A percentile compares a stretch with the other conserved stretches of the same genome.
Evolutionary conservation across 192 early-diverging fungal genomes (phyloP).

Genomic region (Backusella macrospora): DNA sequence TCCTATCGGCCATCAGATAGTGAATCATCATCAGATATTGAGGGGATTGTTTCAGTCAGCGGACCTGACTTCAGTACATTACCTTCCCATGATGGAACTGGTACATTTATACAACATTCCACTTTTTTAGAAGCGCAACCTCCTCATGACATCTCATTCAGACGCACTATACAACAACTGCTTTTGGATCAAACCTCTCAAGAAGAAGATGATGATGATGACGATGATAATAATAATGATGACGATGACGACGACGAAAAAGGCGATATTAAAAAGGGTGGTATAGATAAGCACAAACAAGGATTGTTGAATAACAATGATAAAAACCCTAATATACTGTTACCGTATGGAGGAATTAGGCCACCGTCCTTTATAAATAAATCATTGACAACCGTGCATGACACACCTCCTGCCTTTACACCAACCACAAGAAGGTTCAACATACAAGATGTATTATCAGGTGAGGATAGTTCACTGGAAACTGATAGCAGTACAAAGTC

Average conservation of each 20-base stretch:
- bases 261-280: not conserved
- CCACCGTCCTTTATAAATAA: slow-evolving; percentile 7
- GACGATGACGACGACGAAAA: slow-evolving; percentile 3
- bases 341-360: slow-evolving; percentile 4
- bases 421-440: slow-evolving; percentile 9
- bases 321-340: not conserved
- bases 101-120: slow-evolving; percentile 28
- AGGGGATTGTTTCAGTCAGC: slow-evolving; percentile 14
- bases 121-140: not conserved
- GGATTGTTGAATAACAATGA: not conserved
- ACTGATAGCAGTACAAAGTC: slow-evolving; percentile 12
- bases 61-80: slow-evolving; percentile 15
- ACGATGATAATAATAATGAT: not conserved
- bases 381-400: slow-evolving; percentile 14
- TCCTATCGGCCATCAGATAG: slow-evolving; percentile 32
- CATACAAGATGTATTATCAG: slow-evolving; percentile 4
- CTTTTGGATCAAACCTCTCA: slow-evolving; percentile 8
- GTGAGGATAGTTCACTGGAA: slow-evolving; percentile 2
- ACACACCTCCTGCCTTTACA: slow-evolving; percentile 5
- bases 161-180: not conserved
- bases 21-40: slow-evolving; percentile 34
- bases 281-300: not conserved
- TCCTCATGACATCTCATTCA: not conserved
- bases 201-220: not conserved
- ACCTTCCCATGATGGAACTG: slow-evolving; percentile 44